phyloP scores from a whole-genome alignment of 768 basidiomycete genomes.

The Boletus sensibilis region DNA sequence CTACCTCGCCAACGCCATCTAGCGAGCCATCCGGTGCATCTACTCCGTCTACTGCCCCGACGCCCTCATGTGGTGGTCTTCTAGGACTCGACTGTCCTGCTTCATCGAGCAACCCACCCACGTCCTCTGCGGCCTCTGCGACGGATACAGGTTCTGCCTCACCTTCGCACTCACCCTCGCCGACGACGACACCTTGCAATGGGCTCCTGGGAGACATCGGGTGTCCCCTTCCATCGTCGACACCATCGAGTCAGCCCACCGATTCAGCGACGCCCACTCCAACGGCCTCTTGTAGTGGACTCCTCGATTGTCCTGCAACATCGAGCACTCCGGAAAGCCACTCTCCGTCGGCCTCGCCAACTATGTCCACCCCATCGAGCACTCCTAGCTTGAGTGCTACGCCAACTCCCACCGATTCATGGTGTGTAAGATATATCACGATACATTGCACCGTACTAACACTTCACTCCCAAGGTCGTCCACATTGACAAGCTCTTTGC shows the following conservation, averaged over 20 bases:
- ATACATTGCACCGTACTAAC: neutral
- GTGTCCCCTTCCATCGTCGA: neutral
- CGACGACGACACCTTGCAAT: slow-evolving; percentile 3
- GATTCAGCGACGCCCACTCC: neutral
- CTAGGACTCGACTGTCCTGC: neutral
- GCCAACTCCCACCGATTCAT: neutral
- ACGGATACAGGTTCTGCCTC: neutral
- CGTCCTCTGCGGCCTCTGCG: neutral
- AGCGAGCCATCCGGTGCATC: neutral
- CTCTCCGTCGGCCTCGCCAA: slow-evolving; percentile 1
- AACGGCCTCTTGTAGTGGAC: slow-evolving; percentile 5
- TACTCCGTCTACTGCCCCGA: neutral
- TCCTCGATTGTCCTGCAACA: slow-evolving; percentile 19
- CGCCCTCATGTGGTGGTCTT: neutral
- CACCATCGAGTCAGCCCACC: neutral
- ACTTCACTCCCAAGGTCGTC: neutral
- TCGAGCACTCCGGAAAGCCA: slow-evolving; percentile 10
- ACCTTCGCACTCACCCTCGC: neutral
- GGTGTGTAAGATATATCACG: neutral
- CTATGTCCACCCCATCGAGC: neutral
- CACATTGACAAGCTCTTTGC: neutral
- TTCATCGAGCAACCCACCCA: neutral
- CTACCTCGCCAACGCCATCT: neutral
- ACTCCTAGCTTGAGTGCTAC: neutral
- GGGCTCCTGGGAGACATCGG: slow-evolving; percentile 19